Base-by-base conservation (phyloP, 2,329 filamentous ascomycete genomes). In the Alternaria angustiovoidea region DNA sequence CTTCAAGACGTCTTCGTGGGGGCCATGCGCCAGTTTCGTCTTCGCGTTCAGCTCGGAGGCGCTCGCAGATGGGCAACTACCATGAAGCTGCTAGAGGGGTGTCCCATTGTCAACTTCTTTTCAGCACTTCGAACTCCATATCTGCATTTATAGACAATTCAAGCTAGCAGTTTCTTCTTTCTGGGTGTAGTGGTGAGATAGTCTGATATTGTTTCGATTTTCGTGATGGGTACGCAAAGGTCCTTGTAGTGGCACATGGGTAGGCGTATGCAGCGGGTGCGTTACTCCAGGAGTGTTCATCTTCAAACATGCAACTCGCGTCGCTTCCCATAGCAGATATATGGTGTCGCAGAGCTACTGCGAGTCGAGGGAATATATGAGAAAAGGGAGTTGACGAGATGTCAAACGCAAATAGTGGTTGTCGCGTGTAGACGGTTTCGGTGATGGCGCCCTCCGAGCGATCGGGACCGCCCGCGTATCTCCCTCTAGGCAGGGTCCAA, bases 401-500 rank as follows among this genome's bases (percentile, higher is more conserved):
- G 24, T 56, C 20, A 46, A 46, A 20, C 11, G 39, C 20, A 24
- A 24, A 42, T 24, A 12, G 11, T 42, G 18, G 11, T 42, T 24
- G 39, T 42, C 39, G 39, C 39, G 8, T 14, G n/a, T 22, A 18
- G 32, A 36, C 14, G 43, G 41, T n/a, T 47, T 22, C 9, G 22
- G 43, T 51, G 51, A 42, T 52, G 66, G 42, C 42, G 48, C 12
- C 51, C 51, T 59, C 51, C 54, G 58, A 56, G 63, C 65, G 61
- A 64, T 70, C 72, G 68, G 72, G 66, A 65, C 61, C 68, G 57
- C 61, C 73, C 71, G 46, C 46, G 69, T 59, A 57, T 56, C 58
- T 61, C 57, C 36, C 32, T 32, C 32, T n/a, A 7, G 34, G n/a
- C 49, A 26, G 49, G 44, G 47, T 54, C 46, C 47, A 34, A 51